Base-by-base conservation (phyloP, 805 yeast genomes). In the Yarrowia deformans region DNA sequence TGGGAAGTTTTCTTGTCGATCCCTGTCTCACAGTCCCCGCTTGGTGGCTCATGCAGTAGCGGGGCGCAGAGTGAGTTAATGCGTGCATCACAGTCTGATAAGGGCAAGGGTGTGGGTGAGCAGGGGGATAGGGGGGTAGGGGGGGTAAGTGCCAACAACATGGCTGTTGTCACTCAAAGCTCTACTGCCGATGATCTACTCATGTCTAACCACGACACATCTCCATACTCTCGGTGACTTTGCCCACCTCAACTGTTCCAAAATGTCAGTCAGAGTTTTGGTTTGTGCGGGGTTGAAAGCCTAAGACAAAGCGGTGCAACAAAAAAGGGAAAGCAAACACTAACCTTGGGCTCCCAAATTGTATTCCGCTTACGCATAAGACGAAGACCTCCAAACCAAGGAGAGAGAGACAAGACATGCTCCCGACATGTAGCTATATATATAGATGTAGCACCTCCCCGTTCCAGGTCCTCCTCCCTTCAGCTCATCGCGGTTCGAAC, bases 41-140 rank as follows among this genome's bases (percentile, higher is more conserved):
- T 13, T 35, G 18, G 56, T 52, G 56, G 56, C 56, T 50, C 40
- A 52, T 35, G 56, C 56, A 52, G 56, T 34, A 52, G 56, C 29
- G 56, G 56, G 42, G 56, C 54, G 18, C 35, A 6, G 35, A 18
- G 6, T n/a, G 23, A 35, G 56, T 49, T 49, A 48, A 48, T 32
- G 55, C 32, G 55, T 10, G 23, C 29, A 52, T 40, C 14, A 40
- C 43, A 23, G 29, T 40, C 43, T 8, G 43, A 40, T 40, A n/a
- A n/a, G 56, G n/a, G 42, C n/a, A 29, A 42, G 35, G 56, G 56
- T 4, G 16, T 8, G 9, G 42, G 56, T 34, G 23, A 10, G 14
- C 1, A 29, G 16, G 14, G 49, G 32, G 29, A n/a, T 23, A 23
- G n/a, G n/a, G n/a, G n/a, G n/a, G n/a, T n/a, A n/a, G n/a, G n/a